Conservation (phyloP, 2,329 filamentous ascomycete species). For the Fusarium staphyleae region DNA sequence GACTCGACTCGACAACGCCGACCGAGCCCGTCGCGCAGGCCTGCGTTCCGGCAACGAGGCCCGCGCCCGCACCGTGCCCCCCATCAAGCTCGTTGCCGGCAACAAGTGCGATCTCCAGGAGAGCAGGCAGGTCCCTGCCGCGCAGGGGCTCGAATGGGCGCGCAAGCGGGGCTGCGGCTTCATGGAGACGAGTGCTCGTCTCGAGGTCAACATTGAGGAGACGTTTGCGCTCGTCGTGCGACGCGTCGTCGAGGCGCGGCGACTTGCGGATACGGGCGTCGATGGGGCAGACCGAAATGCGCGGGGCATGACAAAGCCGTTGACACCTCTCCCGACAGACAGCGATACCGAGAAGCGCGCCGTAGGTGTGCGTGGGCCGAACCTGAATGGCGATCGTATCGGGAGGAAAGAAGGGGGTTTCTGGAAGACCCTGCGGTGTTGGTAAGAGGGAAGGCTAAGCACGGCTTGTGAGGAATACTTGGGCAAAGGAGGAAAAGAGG, state of each 20-base stretch:
- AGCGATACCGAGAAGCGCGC: conserved; percentile 54
- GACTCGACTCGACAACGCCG: conserved; percentile 68
- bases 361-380: conserved; percentile 54
- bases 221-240: conserved; percentile 77
- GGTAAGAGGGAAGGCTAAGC: conserved; percentile 47
- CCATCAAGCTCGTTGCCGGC: conserved; percentile 83
- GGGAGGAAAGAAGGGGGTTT: conserved; percentile 56
- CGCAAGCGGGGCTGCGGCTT: conserved; percentile 76
- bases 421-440: conserved; percentile 64
- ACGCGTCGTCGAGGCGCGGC: conserved; percentile 65
- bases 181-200: conserved; percentile 86
- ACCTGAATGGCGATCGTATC: conserved; percentile 52
- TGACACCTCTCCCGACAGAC: conserved; percentile 59
- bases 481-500: conserved; percentile 12
- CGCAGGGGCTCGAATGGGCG: conserved; percentile 79
- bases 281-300: conserved; percentile 54
- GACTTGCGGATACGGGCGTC: conserved; percentile 57
- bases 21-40: conserved; percentile 56
- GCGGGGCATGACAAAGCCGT: conserved; percentile 63
- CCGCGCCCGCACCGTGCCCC: conserved; percentile 64
- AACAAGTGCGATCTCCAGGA: conserved; percentile 86
- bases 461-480: background rate
- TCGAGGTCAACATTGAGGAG: conserved; percentile 90
- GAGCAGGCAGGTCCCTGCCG: conserved; percentile 71
- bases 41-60: conserved; percentile 44